Percentiles rank a stretch among this genome's conserved stretches.
Evolutionary conservation across 2,329 filamentous ascomycete genomes (phyloP).

Genomic region (Cytospora paraplurivora): DNA sequence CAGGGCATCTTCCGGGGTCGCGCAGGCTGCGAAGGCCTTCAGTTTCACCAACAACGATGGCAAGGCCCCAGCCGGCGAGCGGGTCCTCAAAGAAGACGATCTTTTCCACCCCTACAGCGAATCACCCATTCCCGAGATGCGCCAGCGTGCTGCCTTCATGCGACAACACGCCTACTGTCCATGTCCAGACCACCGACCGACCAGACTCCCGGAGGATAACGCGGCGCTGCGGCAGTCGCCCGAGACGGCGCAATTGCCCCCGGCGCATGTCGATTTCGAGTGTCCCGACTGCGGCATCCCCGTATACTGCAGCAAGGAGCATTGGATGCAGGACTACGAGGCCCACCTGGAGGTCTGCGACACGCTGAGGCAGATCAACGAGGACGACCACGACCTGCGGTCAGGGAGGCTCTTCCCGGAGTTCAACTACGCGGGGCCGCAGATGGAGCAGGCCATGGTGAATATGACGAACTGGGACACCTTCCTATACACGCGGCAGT

Average conservation of each 20-base stretch:
- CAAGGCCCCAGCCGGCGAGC: conserved; percentile 27
- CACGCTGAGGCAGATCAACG: conserved; percentile 87
- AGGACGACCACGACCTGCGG: conserved; percentile 93
- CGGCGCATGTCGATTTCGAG: conserved; percentile 87
- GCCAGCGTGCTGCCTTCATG: conserved; percentile 86
- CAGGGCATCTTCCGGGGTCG: conserved; percentile 23
- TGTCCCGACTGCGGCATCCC: conserved; percentile 96
- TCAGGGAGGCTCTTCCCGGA: conserved; percentile 92
- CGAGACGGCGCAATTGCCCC: conserved; percentile 58
- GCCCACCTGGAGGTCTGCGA: conserved; percentile 91
- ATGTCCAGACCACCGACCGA: conserved; percentile 82
- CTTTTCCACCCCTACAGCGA: conserved; percentile 91
- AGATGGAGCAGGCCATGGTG: conserved; percentile 88
- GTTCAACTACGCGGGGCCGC: conserved; percentile 85
- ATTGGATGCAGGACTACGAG: conserved; percentile 97
- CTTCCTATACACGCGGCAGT: conserved; percentile 89
- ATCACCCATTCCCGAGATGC: conserved; percentile 86
- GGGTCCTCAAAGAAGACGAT: conserved; percentile 68
- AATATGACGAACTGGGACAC: conserved; percentile 99
- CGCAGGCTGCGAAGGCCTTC: conserved; percentile 23
- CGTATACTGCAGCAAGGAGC: conserved; percentile 89
- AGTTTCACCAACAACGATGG: conserved; percentile 4
- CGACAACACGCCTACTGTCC: conserved; percentile 92
- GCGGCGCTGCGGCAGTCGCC: conserved; percentile 57
- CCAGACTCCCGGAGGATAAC: conserved; percentile 67